phyloP scores from a whole-genome alignment of 352 stramenopile species.

The Globisporangium viniferum region DNA sequence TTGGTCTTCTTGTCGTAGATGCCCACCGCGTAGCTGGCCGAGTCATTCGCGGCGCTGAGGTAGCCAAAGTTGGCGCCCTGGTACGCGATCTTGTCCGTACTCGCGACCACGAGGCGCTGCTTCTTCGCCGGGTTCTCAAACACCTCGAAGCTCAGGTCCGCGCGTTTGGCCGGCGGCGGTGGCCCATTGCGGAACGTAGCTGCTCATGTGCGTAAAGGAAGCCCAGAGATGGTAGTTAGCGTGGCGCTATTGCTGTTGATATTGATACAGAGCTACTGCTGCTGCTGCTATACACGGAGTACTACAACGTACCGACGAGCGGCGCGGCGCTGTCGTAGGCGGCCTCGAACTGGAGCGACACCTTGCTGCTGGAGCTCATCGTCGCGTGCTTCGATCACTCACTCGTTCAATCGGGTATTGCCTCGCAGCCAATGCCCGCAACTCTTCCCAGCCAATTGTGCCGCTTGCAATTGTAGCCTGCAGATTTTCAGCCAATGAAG shows the following conservation, averaged over 20 bases:
- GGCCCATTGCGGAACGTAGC: slow-evolving; percentile 82
- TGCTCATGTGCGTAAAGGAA: slow-evolving; percentile 18
- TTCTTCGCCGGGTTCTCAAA: slow-evolving; percentile 83
- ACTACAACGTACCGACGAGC: slow-evolving; percentile 47
- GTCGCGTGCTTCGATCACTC: slow-evolving; percentile 6
- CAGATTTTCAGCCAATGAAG: neutral
- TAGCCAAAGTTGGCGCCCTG: slow-evolving; percentile 86
- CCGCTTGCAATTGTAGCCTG: neutral
- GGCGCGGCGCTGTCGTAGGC: slow-evolving; percentile 54
- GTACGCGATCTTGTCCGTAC: slow-evolving; percentile 77
- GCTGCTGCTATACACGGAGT: neutral
- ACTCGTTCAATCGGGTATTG: slow-evolving; percentile 6
- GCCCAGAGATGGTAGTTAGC: neutral
- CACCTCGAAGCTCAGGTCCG: slow-evolving; percentile 71
- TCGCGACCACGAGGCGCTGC: slow-evolving; percentile 73
- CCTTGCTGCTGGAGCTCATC: slow-evolving; percentile 48
- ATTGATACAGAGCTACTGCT: neutral
- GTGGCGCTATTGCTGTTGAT: neutral
- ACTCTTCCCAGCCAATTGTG: slow-evolving; percentile 32
- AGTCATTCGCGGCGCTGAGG: slow-evolving; percentile 65
- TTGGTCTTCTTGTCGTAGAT: slow-evolving; percentile 75
- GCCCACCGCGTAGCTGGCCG: slow-evolving; percentile 66
- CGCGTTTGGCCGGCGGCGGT: slow-evolving; percentile 46
- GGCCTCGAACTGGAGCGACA: slow-evolving; percentile 59
- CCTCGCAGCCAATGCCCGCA: slow-evolving; percentile 14